Base-by-base conservation (phyloP, 2,329 filamentous ascomycete species). In the Stemphylium beticola region DNA sequence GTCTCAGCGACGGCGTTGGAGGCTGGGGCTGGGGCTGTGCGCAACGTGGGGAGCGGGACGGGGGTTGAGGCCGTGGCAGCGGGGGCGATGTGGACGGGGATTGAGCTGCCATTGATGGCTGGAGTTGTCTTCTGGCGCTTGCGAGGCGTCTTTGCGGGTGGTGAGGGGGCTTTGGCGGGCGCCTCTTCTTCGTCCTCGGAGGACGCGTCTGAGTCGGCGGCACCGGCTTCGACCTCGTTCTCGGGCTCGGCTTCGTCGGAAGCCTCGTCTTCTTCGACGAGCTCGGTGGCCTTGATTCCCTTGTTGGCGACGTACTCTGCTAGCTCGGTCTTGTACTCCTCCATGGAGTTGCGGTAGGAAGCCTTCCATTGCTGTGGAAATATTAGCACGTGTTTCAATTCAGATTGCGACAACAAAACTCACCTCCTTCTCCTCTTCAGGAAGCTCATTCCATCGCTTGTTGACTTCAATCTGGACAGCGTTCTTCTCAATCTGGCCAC, bases 381-480 rank as follows among this genome's bases (percentile, higher is more conserved):
- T 51, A 18, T 55, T 47, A 55, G 44, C 15, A 18, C 5, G 12
- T 2, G 29, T 22, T 1, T 7, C 3, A 15, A 18, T 12, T 32
- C 1, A n/a, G 22, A n/a, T 34, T 12, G 14, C 17, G 32, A 12
- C 14, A 32, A 12, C 15, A 9, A 52, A 34, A 72, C 78, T 65
- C 74, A 87, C 85, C 75, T 83, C 78, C 70, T 96, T 96, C 79
- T 96, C 89, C 9, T 80, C 77, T 2, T 87, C 83, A 6, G 81
- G 80, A 88, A 97, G 92, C 61, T 85, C 84, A 58, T 87, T 84
- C 93, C 93, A 97, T 68, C 93, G 86, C 67, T 87, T 87, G 71
- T 92, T 93, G 36, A 92, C 91, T 77, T 96, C 92, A 56, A 91
- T 87, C 72, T 92, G 89, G 43, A 98, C 90, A 53, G 93, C 91